Conservation (phyloP, 2,329 filamentous ascomycete genomes). For the Geoglossum cookeanum region DNA sequence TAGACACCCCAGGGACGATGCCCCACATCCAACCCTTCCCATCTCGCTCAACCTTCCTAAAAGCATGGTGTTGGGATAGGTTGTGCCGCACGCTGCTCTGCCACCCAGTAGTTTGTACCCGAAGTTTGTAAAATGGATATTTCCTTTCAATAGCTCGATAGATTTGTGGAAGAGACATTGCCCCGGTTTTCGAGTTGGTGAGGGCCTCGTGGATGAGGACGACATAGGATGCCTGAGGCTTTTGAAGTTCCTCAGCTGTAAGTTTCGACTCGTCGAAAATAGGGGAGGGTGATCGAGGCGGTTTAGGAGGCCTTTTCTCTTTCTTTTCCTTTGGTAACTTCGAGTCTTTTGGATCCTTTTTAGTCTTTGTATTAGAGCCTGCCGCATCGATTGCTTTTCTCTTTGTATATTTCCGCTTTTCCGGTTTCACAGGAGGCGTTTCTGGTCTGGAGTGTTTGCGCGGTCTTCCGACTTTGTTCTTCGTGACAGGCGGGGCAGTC, state of each 20-base stretch:
- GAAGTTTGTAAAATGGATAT: slow-evolving; percentile 44
- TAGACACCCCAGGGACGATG: slow-evolving; percentile 37
- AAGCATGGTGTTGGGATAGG: slow-evolving; percentile 36
- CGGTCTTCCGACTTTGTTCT: slow-evolving; percentile 46
- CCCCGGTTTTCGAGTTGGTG: slow-evolving; percentile 31
- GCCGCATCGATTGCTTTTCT: slow-evolving; percentile 37
- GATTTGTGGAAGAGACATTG: slow-evolving; percentile 46
- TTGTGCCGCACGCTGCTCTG: slow-evolving; percentile 49
- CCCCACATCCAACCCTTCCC: slow-evolving; percentile 47
- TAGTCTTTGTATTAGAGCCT: slow-evolving; percentile 32
- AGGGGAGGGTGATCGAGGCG: slow-evolving; percentile 39
- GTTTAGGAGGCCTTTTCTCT: slow-evolving; percentile 25
- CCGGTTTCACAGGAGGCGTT: slow-evolving; percentile 30
- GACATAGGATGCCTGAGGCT: slow-evolving; percentile 44
- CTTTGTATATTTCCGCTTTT: slow-evolving; percentile 49
- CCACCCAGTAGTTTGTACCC: slow-evolving; percentile 40
- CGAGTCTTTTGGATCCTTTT: slow-evolving; percentile 34
- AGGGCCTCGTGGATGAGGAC: slow-evolving; percentile 44
- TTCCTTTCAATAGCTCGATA: slow-evolving; percentile 44
- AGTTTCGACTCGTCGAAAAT: slow-evolving; percentile 44
- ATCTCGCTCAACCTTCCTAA: slow-evolving; percentile 39
- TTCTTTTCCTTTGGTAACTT: slow-evolving; percentile 27
- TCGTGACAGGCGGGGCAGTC: slow-evolving; percentile 21
- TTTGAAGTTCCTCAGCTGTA: slow-evolving; percentile 55
- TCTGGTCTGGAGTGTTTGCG: slow-evolving; percentile 44